Conservation (phyloP, 2,329 filamentous ascomycete species). For the Gaeumannomyces tritici region DNA sequence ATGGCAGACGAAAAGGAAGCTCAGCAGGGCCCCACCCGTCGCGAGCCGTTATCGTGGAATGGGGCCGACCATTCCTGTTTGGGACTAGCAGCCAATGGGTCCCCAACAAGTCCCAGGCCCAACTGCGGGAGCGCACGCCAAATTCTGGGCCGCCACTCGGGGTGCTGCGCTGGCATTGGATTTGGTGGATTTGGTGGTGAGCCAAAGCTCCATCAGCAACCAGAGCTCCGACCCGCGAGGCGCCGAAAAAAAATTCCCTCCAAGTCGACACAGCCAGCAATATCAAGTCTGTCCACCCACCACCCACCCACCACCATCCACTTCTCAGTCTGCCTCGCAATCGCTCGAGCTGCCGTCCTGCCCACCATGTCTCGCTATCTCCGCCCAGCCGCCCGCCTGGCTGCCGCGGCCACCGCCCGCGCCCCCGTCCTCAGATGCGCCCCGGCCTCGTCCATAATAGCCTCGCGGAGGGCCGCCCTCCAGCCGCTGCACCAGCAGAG, state of each 20-base stretch:
- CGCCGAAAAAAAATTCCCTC: constrained; percentile 2
- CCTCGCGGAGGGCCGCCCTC: constrained; percentile 1
- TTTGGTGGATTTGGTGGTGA: background rate
- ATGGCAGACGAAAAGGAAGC: background rate
- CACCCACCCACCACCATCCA: background rate
- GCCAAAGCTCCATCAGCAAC: background rate
- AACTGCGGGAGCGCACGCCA: background rate
- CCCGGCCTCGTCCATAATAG: constrained; percentile 7
- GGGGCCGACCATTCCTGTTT: background rate
- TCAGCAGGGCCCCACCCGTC: background rate
- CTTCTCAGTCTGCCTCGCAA: background rate
- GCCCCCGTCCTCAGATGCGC: constrained; percentile 15
- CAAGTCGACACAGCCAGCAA: background rate
- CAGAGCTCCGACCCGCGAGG: constrained; percentile 4
- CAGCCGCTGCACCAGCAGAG: constrained; percentile 29
- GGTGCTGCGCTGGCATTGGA: background rate
- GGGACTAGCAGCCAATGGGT: background rate
- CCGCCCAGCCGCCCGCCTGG: constrained; percentile 32
- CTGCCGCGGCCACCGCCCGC: constrained; percentile 19
- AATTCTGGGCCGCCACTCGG: background rate
- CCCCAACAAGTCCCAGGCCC: constrained; percentile 4
- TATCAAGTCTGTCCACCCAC: background rate
- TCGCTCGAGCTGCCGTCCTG: background rate
- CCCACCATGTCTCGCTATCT: constrained; percentile 34
- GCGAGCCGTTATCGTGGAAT: background rate